phyloP scores from a whole-genome alignment of 2,329 filamentous ascomycete genomes.

The Aspergillus floridensis region DNA sequence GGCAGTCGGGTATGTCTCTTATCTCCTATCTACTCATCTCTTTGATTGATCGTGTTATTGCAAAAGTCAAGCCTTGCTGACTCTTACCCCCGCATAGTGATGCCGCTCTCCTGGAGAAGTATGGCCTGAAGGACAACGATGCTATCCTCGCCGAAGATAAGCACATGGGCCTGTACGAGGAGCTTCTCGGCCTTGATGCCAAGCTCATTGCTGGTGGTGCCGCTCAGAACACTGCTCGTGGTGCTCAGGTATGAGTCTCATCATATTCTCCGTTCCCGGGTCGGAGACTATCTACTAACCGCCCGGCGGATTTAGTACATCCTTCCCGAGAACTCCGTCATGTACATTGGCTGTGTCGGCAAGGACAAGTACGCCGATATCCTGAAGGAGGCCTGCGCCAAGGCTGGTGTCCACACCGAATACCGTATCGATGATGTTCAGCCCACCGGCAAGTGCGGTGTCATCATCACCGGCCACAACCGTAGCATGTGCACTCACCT shows the following conservation, averaged over 20 bases:
- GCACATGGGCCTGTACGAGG: constrained; percentile 87
- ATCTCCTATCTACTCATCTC: too few species aligned
- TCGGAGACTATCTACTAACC: constrained; percentile 12
- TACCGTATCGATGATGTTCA: constrained; percentile 85
- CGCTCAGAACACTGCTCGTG: constrained; percentile 94
- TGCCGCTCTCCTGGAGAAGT: constrained; percentile 84
- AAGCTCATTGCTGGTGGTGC: constrained; percentile 95
- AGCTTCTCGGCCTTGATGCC: constrained; percentile 78
- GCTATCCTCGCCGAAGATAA: constrained; percentile 93
- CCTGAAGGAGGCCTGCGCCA: constrained; percentile 78
- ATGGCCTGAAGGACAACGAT: constrained; percentile 91
- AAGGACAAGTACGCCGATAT: constrained; percentile 94
- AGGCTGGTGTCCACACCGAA: constrained; percentile 87
- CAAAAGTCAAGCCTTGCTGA: constrained; percentile 4
- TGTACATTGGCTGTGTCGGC: constrained; percentile 91
- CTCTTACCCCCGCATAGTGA: constrained; percentile 53
- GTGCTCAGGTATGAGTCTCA: constrained; percentile 63
- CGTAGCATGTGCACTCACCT: constrained; percentile 93
- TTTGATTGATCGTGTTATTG: neutral
- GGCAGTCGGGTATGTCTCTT: constrained; percentile 60
- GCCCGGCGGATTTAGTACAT: constrained; percentile 63
- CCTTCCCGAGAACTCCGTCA: constrained; percentile 80
- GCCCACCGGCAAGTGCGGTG: constrained; percentile 90
- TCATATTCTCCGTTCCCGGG: neutral
- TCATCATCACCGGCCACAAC: constrained; percentile 95